phyloP scores from a whole-genome alignment of 768 basidiomycete species.

The Leucocoprinus leucothites region DNA sequence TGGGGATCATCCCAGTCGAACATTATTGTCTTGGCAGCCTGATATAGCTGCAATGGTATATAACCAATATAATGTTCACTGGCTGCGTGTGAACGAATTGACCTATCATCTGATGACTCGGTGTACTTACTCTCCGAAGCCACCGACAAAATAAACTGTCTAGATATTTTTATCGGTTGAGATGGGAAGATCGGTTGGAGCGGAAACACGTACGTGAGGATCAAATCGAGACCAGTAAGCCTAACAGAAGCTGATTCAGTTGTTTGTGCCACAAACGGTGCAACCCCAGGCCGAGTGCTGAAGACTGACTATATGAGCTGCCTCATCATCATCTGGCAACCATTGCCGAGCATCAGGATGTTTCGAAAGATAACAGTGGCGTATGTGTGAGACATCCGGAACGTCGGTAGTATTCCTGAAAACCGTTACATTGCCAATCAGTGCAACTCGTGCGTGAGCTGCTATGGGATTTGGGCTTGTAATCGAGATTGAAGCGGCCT shows the following conservation, averaged over 20 bases:
- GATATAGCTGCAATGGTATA: constrained; percentile 45
- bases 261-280: neutral
- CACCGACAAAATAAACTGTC: constrained; percentile 53
- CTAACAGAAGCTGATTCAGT: constrained; percentile 21
- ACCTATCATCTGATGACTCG: neutral
- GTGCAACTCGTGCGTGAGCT: constrained; percentile 41
- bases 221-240: constrained; percentile 56
- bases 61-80: constrained; percentile 51
- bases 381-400: constrained; percentile 29
- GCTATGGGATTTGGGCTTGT: constrained; percentile 37
- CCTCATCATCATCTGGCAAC: constrained; percentile 43
- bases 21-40: constrained; percentile 18
- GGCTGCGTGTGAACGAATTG: constrained; percentile 3
- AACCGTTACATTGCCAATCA: constrained; percentile 48
- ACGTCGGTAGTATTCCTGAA: constrained; percentile 27
- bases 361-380: constrained; percentile 38
- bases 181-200: neutral
- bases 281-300: neutral
- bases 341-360: constrained; percentile 53
- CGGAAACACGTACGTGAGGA: constrained; percentile 37
- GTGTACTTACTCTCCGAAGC: constrained; percentile 44
- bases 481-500: constrained; percentile 44
- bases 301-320: constrained; percentile 39
- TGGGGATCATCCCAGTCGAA: neutral
- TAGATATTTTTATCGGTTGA: constrained; percentile 15